Percentiles rank a stretch among this genome's conserved stretches.
These are phyloP conservation scores for Ustilago nuda DNA, from an alignment of 1,284 basidiomycete species.

Conservation along the genomic window DNA sequence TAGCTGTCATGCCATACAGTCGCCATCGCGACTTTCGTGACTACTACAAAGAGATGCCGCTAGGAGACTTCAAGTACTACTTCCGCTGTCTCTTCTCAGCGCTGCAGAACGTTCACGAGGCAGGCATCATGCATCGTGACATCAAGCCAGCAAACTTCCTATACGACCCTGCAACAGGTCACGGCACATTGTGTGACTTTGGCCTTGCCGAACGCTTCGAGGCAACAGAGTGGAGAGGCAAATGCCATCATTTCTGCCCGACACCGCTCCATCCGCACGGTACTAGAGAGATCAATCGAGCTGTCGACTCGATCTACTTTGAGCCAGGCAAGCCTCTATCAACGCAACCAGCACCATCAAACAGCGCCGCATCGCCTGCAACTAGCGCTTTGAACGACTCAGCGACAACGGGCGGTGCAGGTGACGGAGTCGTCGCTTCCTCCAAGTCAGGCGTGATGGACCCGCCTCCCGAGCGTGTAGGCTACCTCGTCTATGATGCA, in stretches of 20 bases:
- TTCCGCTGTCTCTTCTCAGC: slow-evolving; percentile 91
- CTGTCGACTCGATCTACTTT: slow-evolving; percentile 58
- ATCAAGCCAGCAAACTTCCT: slow-evolving; percentile 99
- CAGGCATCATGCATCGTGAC: slow-evolving; percentile 93
- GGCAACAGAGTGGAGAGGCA: slow-evolving; percentile 62
- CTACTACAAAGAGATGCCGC: slow-evolving; percentile 79
- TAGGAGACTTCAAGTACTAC: slow-evolving; percentile 84
- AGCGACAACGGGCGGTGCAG: slow-evolving; percentile 27
- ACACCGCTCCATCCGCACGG: slow-evolving; percentile 59
- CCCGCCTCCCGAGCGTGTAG: slow-evolving; percentile 62
- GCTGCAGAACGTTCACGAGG: slow-evolving; percentile 86
- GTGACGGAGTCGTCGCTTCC: slow-evolving; percentile 7
- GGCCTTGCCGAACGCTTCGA: slow-evolving; percentile 75
- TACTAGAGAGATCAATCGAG: slow-evolving; percentile 56
- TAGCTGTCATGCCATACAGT: slow-evolving; percentile 94
- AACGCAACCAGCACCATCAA: slow-evolving; percentile 20
- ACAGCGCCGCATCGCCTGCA: slow-evolving; percentile 7
- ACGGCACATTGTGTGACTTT: slow-evolving; percentile 93
- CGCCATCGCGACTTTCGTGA: slow-evolving; percentile 93
- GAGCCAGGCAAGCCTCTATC: slow-evolving; percentile 58
- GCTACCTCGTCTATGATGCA: slow-evolving; percentile 63
- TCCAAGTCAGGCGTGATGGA: slow-evolving; percentile 54
- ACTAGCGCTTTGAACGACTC: slow-evolving; percentile 69
- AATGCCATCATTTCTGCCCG: slow-evolving; percentile 67
- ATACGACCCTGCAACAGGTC: slow-evolving; percentile 85